Evolutionary conservation across 164 flowering plant species (phyloP).

Genomic region (grape (Vitis vinifera)): DNA sequence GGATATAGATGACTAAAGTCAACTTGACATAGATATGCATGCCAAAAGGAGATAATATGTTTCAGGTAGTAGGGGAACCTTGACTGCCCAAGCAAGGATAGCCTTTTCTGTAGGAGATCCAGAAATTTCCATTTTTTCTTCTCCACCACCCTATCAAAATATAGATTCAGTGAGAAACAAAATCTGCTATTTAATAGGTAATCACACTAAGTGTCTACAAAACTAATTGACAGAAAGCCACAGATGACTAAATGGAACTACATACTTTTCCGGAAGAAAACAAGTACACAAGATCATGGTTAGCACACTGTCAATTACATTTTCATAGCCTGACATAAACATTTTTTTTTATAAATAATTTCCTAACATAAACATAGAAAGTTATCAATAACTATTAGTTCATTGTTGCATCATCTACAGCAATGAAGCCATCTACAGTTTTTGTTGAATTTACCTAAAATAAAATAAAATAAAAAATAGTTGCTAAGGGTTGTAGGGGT

Average conservation of each 20-base stretch:
- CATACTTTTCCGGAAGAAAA: neutral
- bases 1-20: neutral
- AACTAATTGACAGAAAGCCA: neutral
- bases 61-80: constrained; percentile 17
- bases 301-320: too few relatives aligned
- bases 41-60: neutral
- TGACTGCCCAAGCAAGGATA: constrained; percentile 47
- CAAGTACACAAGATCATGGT: neutral
- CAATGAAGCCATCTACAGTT: too few relatives aligned
- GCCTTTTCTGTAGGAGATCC: constrained; percentile 59
- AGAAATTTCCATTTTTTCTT: constrained; percentile 27
- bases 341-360: too few relatives aligned
- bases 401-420: too few relatives aligned
- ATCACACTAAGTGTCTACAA: neutral
- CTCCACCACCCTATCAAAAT: constrained; percentile 34
- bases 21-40: neutral
- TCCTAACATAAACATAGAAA: too few relatives aligned
- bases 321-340: too few relatives aligned
- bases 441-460: too few relatives aligned
- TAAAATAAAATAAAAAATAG: too few relatives aligned
- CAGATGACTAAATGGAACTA: neutral
- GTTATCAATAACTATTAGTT: too few relatives aligned
- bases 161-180: constrained; percentile 9
- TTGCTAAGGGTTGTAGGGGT: too few relatives aligned
- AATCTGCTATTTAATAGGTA: neutral